Evolutionary conservation across 106 monocot genomes (phyloP), one percentile per base, ranked within the genome.

Genomic region (Gastrodia elata): DNA sequence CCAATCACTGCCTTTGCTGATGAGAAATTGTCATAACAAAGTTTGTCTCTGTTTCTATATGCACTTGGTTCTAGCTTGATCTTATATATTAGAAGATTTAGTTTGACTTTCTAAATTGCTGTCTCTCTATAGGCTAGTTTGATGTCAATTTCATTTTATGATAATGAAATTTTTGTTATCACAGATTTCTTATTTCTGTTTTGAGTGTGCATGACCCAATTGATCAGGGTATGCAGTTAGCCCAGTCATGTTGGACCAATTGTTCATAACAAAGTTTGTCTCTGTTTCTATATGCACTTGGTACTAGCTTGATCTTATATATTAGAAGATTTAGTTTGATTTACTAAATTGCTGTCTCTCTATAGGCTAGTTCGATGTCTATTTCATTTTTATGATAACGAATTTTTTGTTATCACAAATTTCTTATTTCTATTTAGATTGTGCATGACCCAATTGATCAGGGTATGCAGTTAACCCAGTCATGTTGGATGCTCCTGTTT

Each of bases 401-500:
- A 22, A 58, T 25, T 58, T 58, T 46, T 28, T 58, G 24, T 58
- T 58, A 0, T 58, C 26, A 25, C 27, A 24, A 59, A 22, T 61
- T 0, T 61, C 4, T 61, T 33, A 30, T 61, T 6, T 2, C 61
- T 30, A 4, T 61, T 61, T 61, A 13, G 6, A n/a, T n/a, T 32
- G 61, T 61, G 32, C 32, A 61, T 67, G 37, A 35, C 38, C 37
- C 67, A 37, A 16, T 67, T 38, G 15, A 61, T 22, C 57, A 91
- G 98, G 79, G 36, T 43, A 65, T 76, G 40, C 76, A 16, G 73
- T 77, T 44, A 82, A 59, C 30, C 91, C 98, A n/a, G 57, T 85
- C 16, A 82, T 98, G 81, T 71, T 98, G 75, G 98, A 98, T 91
- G 98, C 98, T 83, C 98, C 98, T 76, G 98, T 98, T 6, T 98